Conservation (phyloP, 345 rosid species). For the Brassica incana region DNA sequence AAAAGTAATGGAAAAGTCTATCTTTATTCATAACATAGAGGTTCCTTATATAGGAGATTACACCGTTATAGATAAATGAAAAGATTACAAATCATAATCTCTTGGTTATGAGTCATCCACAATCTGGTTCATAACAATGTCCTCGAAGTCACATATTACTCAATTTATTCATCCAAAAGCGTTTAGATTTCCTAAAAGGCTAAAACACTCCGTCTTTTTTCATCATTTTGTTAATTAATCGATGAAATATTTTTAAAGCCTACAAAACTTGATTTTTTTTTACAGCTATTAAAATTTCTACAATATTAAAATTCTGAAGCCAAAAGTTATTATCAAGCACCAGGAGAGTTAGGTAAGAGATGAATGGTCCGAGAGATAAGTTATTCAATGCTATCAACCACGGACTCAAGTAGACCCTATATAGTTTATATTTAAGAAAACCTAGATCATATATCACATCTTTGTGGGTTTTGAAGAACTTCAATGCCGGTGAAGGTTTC, state of each 20-base stretch:
- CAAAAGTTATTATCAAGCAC: neutral
- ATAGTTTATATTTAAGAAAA: neutral
- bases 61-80: too few species aligned
- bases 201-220: neutral
- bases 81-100: too few species aligned
- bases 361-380: neutral
- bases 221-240: neutral
- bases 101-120: too few species aligned
- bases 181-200: neutral
- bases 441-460: too few species aligned
- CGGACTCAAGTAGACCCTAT: neutral
- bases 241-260: neutral
- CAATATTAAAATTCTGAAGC: neutral
- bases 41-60: too few species aligned
- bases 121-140: too few species aligned
- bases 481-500: too few species aligned
- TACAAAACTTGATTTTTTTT: neutral
- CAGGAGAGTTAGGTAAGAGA: neutral
- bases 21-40: too few species aligned
- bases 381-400: neutral
- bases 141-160: too few species aligned
- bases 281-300: neutral
- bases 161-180: neutral
- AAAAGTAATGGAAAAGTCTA: too few species aligned
- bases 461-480: too few species aligned